A percentile compares a stretch with the other conserved stretches of the same genome.
phyloP scores from a whole-genome alignment of 1,284 basidiomycete genomes.

The Cryptococcus hybrid region DNA sequence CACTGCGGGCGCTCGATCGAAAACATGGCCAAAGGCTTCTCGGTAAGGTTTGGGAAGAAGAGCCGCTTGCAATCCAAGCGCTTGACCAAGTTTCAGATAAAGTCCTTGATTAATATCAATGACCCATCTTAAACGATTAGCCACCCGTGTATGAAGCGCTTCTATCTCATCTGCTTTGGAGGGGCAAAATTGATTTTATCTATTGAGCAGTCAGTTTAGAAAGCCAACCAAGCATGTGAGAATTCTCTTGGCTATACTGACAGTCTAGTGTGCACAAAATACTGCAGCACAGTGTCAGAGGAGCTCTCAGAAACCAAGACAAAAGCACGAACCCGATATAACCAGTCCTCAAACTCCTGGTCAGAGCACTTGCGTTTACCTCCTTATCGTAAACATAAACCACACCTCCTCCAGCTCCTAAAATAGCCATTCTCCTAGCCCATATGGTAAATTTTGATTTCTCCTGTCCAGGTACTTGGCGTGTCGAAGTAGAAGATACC shows the following conservation, averaged over 20 bases:
- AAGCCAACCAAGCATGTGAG: background rate
- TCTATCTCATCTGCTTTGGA: slow-evolving; percentile 66
- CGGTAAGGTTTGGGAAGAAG: slow-evolving; percentile 78
- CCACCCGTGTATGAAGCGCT: slow-evolving; percentile 74
- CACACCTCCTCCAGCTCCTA: slow-evolving; percentile 49
- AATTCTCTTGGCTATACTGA: slow-evolving; percentile 12
- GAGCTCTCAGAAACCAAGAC: background rate
- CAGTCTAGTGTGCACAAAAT: slow-evolving; percentile 47
- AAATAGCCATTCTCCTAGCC: slow-evolving; percentile 13
- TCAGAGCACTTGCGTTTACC: slow-evolving; percentile 66
- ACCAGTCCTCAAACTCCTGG: slow-evolving; percentile 63
- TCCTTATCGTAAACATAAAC: slow-evolving; percentile 59
- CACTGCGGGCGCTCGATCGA: slow-evolving; percentile 82
- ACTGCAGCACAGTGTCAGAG: slow-evolving; percentile 14
- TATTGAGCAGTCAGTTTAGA: slow-evolving; percentile 9
- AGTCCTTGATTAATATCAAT: slow-evolving; percentile 78
- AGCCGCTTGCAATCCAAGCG: slow-evolving; percentile 67
- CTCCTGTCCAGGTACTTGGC: too few relatives aligned
- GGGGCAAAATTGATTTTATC: slow-evolving; percentile 76
- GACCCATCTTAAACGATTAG: slow-evolving; percentile 68
- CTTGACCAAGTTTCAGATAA: slow-evolving; percentile 82
- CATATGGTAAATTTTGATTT: slow-evolving; percentile 12
- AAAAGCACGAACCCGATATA: slow-evolving; percentile 57
- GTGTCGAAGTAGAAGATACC: too few relatives aligned
- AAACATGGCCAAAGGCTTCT: slow-evolving; percentile 72